Evolutionary conservation across 2,329 filamentous ascomycete genomes (phyloP).

Genomic region (Diaporthe citriasiana): DNA sequence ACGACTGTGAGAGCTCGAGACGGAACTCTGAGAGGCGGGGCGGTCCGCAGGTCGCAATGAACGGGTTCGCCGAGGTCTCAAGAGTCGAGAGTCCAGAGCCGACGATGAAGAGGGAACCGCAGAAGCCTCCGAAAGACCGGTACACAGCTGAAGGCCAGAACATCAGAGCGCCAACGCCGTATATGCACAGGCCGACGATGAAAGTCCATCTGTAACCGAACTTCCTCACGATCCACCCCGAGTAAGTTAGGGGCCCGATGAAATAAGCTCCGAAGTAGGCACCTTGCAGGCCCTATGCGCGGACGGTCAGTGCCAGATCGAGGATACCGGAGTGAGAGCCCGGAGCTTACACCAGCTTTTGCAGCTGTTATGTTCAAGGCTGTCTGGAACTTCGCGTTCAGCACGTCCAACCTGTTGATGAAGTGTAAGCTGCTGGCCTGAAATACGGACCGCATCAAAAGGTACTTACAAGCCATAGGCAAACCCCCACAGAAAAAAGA

Average conservation of each 20-base stretch:
- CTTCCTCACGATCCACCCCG: conserved; percentile 73
- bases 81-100: conserved; percentile 79
- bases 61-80: conserved; percentile 82
- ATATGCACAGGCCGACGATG: conserved; percentile 74
- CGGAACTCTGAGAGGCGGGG: conserved; percentile 78
- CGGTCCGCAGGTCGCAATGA: conserved; percentile 69
- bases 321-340: not conserved
- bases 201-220: conserved; percentile 75
- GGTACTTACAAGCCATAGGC: conserved; percentile 45
- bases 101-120: conserved; percentile 77
- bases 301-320: conserved; percentile 9
- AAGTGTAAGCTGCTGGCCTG: not conserved
- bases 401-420: conserved; percentile 58
- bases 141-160: conserved; percentile 69
- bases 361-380: conserved; percentile 44
- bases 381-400: conserved; percentile 51
- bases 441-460: too few relatives aligned
- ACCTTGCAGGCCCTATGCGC: conserved; percentile 44
- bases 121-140: conserved; percentile 79
- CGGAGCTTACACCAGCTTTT: conserved; percentile 41
- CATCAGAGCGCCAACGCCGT: conserved; percentile 68
- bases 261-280: conserved; percentile 64
- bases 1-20: conserved; percentile 80
- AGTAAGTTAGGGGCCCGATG: conserved; percentile 73
- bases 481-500: conserved; percentile 68